These are phyloP conservation scores for Trichoderma semiorbis DNA, from an alignment of 2,329 filamentous ascomycete species.

Conservation along the genomic window DNA sequence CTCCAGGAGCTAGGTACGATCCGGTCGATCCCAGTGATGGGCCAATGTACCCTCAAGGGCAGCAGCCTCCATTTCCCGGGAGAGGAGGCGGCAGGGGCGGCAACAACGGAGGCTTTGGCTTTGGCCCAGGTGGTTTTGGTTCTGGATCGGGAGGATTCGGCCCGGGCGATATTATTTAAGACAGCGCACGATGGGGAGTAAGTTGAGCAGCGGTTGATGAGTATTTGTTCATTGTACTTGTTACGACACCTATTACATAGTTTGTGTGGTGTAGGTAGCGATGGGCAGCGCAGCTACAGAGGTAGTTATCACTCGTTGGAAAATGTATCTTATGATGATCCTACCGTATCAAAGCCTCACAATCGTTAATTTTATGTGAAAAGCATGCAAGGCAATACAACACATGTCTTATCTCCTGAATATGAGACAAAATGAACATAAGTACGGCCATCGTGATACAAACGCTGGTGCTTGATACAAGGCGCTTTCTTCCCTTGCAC, in stretches of 20 bases:
- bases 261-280: background rate
- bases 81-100: conserved; percentile 19
- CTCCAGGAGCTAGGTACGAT: conserved; percentile 89
- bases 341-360: background rate
- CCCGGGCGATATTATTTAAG: background rate
- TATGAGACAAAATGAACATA: too few relatives aligned
- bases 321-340: background rate
- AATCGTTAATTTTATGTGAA: background rate
- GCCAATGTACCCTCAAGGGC: conserved; percentile 43
- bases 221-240: background rate
- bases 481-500: background rate
- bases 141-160: background rate
- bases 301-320: background rate
- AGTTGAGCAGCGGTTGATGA: background rate
- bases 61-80: conserved; percentile 29
- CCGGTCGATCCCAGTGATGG: conserved; percentile 68
- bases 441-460: too few relatives aligned
- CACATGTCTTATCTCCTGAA: background rate
- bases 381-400: background rate
- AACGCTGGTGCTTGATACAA: background rate
- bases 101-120: too few relatives aligned
- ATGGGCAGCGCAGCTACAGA: background rate
- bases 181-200: background rate
- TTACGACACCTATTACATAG: background rate
- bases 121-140: background rate